A percentile compares a stretch with the other conserved stretches of the same genome.
Conservation (phyloP, 805 yeast species). For the Yarrowia divulgata region DNA sequence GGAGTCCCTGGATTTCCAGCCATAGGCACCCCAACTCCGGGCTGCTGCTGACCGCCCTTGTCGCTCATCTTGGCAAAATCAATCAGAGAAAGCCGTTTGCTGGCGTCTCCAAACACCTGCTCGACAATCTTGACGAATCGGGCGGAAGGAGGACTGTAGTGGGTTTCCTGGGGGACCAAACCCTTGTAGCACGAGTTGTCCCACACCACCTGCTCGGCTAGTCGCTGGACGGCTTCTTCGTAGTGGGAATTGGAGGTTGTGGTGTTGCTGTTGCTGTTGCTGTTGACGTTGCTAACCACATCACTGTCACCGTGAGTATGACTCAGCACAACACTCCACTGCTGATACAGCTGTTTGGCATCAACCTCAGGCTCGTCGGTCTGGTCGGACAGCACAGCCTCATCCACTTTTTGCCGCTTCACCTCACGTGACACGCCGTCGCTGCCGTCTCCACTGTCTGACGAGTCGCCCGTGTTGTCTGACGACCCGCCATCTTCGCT, state of each 20-base stretch:
- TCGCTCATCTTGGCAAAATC: conserved; percentile 33
- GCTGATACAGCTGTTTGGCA: conserved; percentile 7
- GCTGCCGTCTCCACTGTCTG: neutral
- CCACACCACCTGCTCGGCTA: conserved; percentile 36
- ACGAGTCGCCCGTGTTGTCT: neutral
- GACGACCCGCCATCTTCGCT: conserved; percentile 41
- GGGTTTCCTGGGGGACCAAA: neutral
- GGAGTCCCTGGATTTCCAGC: too few species aligned
- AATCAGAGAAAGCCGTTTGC: conserved; percentile 11
- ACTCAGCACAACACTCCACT: conserved; percentile 14
- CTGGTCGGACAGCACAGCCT: neutral
- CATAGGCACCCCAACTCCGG: conserved; percentile 7
- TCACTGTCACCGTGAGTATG: neutral
- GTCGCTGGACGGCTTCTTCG: conserved; percentile 38
- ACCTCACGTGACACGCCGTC: neutral
- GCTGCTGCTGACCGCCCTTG: conserved; percentile 20
- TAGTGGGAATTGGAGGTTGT: neutral
- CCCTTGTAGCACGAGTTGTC: conserved; percentile 12
- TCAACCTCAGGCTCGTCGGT: conserved; percentile 13
- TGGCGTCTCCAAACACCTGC: conserved; percentile 7
- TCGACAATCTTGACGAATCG: conserved; percentile 16
- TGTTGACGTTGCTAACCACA: too few species aligned
- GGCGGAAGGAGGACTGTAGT: neutral
- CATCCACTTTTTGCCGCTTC: conserved; percentile 6
- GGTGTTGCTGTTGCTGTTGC: too few species aligned